phyloP scores from a whole-genome alignment of 2,329 filamentous ascomycete genomes.

The Alternaria tenuissima region DNA sequence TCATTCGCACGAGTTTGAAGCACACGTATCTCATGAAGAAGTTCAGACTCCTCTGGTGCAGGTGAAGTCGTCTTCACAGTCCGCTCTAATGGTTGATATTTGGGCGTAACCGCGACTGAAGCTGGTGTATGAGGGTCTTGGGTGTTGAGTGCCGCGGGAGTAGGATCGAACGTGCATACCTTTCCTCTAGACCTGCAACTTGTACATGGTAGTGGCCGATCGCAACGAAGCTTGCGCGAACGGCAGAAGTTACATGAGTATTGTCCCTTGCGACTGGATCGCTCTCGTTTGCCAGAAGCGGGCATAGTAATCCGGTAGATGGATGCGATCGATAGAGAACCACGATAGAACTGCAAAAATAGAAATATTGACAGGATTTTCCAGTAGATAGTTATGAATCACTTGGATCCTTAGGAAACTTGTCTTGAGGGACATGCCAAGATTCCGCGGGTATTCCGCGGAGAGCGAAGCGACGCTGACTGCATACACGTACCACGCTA shows the following conservation, averaged over 20 bases:
- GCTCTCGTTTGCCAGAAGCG: not conserved
- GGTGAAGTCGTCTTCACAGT: not conserved
- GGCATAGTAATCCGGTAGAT: not conserved
- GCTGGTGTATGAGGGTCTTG: not conserved
- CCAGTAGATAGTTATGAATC: not conserved
- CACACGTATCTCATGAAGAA: not conserved
- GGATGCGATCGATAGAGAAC: not conserved
- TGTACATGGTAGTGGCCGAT: slow-evolving; percentile 35
- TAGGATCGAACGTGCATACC: slow-evolving; percentile 22
- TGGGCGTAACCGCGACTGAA: not conserved
- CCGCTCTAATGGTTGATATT: not conserved
- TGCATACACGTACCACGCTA: not conserved
- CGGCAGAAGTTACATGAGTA: slow-evolving; percentile 39
- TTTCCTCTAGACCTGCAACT: slow-evolving; percentile 35
- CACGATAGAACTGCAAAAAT: not conserved
- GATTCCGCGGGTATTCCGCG: not conserved
- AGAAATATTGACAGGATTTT: not conserved
- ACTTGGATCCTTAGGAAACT: not conserved
- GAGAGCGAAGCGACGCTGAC: not conserved
- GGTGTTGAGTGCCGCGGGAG: not conserved
- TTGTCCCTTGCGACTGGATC: slow-evolving; percentile 19
- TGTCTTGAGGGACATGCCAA: not conserved
- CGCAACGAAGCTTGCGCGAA: slow-evolving; percentile 39
- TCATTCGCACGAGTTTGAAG: not conserved
- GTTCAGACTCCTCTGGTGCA: not conserved